Base-by-base conservation (phyloP, 169 alveolate genomes). In the Plasmodium vivax region DNA sequence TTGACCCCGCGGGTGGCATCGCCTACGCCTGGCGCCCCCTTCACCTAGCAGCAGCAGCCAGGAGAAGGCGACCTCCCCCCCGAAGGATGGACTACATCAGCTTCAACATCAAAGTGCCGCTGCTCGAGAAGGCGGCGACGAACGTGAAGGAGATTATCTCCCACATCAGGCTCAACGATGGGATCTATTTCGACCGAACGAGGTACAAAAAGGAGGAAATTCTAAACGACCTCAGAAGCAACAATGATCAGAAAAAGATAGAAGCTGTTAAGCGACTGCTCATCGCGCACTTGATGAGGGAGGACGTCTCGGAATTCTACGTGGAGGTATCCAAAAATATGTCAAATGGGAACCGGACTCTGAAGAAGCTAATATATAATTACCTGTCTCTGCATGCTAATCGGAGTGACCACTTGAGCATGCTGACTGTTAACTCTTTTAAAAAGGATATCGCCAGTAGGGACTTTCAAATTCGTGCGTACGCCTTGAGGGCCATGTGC, bases 241-340 rank as follows among this genome's bases (percentile, higher is more conserved):
- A 81, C 8, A 83, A 72, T 43, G 93, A 95, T 27, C 97, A 96
- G 14, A 93, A 94, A 34, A 96, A 97, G 82, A 92, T 95, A 51
- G 96, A 92, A 34, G 97, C 97, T 10, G 94, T 97, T 97, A 96
- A 97, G 74, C 97, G 95, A 41, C 92, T 96, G 12, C 85, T 96
- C 8, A 98, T 98, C 23, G 96, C 96, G 27, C 94, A 93, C 91
- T 88, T 96, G 0, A 83, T 80, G 73, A 97, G 97, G 74, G 95
- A 94, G 75, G 97, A 96, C 82, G 98, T 96, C 12, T 94, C 98
- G 16, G 91, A 56, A 74, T 85, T 96, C 68, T 95, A 96, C 88
- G 97, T 98, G 16, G 96, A 97, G 32, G 98, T 97, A 1, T 96
- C 96, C 75, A 97, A 96, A 95, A 95, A 96, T 84, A 94, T 97